Base-by-base conservation (phyloP, 148 eudicot genomes). In the Cornus kousa region DNA sequence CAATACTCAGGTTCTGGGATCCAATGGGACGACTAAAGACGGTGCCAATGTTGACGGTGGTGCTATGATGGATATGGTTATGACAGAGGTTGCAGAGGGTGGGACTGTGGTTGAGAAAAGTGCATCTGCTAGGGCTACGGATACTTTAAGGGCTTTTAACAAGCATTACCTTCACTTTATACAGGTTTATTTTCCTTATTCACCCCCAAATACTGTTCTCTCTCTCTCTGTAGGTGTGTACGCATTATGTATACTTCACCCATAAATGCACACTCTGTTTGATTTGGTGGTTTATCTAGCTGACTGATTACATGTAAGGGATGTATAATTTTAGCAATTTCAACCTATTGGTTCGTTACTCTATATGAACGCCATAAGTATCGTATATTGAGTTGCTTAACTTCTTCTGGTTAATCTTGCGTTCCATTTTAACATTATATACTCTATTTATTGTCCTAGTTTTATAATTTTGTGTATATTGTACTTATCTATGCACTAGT, bases 161-260 rank as follows among this genome's bases (percentile, higher is more conserved):
- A 90, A 79, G n/a, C 66, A 89, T 9, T 95, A 89, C 37, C 89
- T 95, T 22, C 93, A 91, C 70, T 87, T 88, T 74, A 81, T 95
- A 72, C 99, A 95, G 93, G 98, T 91, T 35, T 46, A 20, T n/a
- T 55, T 1, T 37, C 23, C n/a, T 2, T 13, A n/a, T 69, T 60
- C 11, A 57, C 14, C 2, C 3, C 59, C 59, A 53, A 14, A 11
- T 11, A 5, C 12, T 43, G 10, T 53, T 53, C 7, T 53, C 19
- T 53, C 7, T 53, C 12, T 53, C 7, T 12, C 19, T 12, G 3
- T 53, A 11, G 59, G 59, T 53, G 16, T 53, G 17, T 53, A 3
- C 10, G 48, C 48, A 43, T 43, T 43, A 6, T 9, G 6, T 43
- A 43, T 6, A 6, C 8, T 43, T 43, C 48, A 6, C 48, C 48